Evolutionary conservation across 129 eudicot species (phyloP).

Genomic region (Glebionis coronaria): DNA sequence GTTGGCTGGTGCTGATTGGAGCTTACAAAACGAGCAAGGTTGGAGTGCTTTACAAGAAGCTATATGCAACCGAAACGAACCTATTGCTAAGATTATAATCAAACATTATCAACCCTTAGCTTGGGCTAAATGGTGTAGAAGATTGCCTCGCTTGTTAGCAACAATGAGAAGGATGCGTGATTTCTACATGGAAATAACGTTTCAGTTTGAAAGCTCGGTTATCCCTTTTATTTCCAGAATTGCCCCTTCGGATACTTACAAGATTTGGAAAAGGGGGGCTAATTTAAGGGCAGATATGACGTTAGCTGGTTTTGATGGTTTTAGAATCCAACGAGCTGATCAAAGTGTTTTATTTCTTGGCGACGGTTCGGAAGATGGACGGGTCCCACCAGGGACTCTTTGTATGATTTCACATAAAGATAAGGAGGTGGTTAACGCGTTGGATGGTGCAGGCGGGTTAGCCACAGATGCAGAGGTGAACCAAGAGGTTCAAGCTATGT

Average conservation of each 20-base stretch:
- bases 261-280: constrained; percentile 50
- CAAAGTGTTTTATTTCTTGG: constrained; percentile 46
- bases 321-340: constrained; percentile 45
- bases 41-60: constrained; percentile 60
- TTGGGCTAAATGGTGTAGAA: constrained; percentile 57
- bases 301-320: constrained; percentile 55
- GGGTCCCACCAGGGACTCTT: constrained; percentile 37
- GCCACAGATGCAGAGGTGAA: constrained; percentile 44
- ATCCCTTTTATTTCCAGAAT: constrained; percentile 47
- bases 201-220: constrained; percentile 51
- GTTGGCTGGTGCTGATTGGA: constrained; percentile 56
- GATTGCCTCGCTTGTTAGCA: constrained; percentile 40
- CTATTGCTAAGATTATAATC: constrained; percentile 37
- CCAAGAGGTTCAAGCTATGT: constrained; percentile 47
- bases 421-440: constrained; percentile 48
- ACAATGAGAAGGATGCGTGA: constrained; percentile 51
- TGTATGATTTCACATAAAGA: constrained; percentile 47
- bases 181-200: constrained; percentile 47
- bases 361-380: constrained; percentile 50
- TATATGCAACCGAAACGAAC: constrained; percentile 39
- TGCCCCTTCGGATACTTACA: constrained; percentile 59
- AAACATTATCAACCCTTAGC: constrained; percentile 44
- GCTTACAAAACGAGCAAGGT: constrained; percentile 47
- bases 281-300: constrained; percentile 53
- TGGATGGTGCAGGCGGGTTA: constrained; percentile 46